A percentile compares a stretch with the other conserved stretches of the same genome.
Conservation (phyloP, 2,329 filamentous ascomycete species). For the Podosphaera fusca region DNA sequence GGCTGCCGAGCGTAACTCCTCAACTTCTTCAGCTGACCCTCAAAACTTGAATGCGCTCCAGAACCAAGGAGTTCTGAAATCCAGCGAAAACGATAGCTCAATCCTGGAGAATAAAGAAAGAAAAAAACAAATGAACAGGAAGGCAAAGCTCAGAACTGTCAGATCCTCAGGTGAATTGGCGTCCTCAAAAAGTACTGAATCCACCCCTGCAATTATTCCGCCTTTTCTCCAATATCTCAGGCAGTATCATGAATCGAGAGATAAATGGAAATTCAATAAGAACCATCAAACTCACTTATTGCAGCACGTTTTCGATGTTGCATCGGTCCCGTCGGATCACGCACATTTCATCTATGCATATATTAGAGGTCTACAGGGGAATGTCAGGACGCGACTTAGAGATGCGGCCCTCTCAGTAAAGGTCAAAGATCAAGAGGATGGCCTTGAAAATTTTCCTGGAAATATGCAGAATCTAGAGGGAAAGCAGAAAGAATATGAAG, state of each 20-base stretch:
- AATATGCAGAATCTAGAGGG: constrained; percentile 24
- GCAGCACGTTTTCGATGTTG: constrained; percentile 55
- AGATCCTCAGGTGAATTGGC: constrained; percentile 4
- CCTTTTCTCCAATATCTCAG: constrained; percentile 55
- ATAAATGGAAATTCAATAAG: constrained; percentile 89
- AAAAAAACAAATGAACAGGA: constrained; percentile 5
- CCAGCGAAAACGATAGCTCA: constrained; percentile 14
- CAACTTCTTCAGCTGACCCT: constrained; percentile 11
- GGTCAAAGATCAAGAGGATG: constrained; percentile 29
- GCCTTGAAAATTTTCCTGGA: constrained; percentile 24
- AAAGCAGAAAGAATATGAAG: constrained; percentile 32
- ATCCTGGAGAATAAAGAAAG: constrained; percentile 13
- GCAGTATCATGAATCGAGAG: constrained; percentile 47
- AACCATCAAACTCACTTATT: constrained; percentile 68
- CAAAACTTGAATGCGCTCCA: constrained; percentile 8
- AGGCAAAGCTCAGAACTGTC: constrained; percentile 2
- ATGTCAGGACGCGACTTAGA: constrained; percentile 43
- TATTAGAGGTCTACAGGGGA: constrained; percentile 56
- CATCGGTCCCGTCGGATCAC: constrained; percentile 46
- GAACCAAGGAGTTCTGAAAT: constrained; percentile 11
- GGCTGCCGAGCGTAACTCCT: constrained; percentile 18
- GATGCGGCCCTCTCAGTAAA: constrained; percentile 41
- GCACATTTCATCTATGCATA: constrained; percentile 52
- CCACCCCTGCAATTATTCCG: constrained; percentile 19
- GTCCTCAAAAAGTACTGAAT: constrained; percentile 6